A percentile compares a stretch with the other conserved stretches of the same genome.
Evolutionary conservation across 345 rosid genomes (phyloP).

Genomic region (Syzygium jambos): DNA sequence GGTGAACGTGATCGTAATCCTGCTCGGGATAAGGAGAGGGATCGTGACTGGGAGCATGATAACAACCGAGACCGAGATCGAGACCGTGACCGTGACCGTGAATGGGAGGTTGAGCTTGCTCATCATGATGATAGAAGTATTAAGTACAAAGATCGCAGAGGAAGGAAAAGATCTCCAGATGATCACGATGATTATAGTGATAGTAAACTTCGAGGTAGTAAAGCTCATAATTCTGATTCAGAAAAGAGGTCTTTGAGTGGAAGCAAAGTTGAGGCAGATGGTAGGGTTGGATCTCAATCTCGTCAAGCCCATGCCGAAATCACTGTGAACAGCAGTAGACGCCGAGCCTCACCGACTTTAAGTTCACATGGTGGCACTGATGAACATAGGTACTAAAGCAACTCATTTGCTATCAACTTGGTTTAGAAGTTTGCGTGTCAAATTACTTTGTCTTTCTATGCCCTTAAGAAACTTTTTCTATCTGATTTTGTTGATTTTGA

Average conservation of each 20-base stretch:
- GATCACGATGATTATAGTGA: conserved; percentile 50
- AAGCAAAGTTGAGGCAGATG: conserved; percentile 57
- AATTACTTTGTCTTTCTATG: not conserved
- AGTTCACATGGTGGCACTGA: conserved; percentile 53
- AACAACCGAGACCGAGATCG: conserved; percentile 30
- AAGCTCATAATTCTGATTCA: conserved; percentile 20
- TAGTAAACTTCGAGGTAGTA: conserved; percentile 29
- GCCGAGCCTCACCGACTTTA: conserved; percentile 42
- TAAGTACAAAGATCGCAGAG: conserved; percentile 54
- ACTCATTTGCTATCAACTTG: not conserved
- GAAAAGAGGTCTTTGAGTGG: conserved; percentile 38
- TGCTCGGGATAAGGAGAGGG: conserved; percentile 27
- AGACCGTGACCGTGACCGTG: conserved; percentile 24
- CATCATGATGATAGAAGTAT: conserved; percentile 51
- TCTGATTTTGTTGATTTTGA: not conserved
- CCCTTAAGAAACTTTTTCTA: not conserved
- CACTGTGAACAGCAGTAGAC: conserved; percentile 20
- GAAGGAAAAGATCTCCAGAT: conserved; percentile 63
- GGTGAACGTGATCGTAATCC: conserved; percentile 32
- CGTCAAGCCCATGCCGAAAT: conserved; percentile 41
- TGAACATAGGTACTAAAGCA: conserved; percentile 50
- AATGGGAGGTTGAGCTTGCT: conserved; percentile 32
- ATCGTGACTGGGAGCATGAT: conserved; percentile 28
- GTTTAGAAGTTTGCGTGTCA: not conserved
- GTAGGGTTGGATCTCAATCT: conserved; percentile 55